A percentile compares a stretch with the other conserved stretches of the same genome.
phyloP scores from a whole-genome alignment of 2,329 filamentous ascomycete genomes.

The Hypomyces rosellus region DNA sequence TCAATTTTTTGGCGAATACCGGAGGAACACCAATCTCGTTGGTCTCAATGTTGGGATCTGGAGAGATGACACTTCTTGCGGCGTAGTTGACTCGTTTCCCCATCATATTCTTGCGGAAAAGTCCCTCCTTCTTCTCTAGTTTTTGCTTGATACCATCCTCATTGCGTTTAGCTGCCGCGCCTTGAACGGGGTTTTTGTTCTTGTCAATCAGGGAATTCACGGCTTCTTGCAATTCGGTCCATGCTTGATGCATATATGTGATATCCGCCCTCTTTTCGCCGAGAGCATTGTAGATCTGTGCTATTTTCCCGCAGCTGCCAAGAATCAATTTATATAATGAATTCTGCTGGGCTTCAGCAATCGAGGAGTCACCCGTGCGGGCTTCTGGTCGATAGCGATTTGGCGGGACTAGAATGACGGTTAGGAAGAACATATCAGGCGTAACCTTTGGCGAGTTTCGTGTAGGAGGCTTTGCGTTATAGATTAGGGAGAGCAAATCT shows the following conservation, averaged over 20 bases:
- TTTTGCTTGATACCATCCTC: slow-evolving; percentile 97
- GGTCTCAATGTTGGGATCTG: slow-evolving; percentile 96
- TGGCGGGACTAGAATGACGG: slow-evolving; percentile 79
- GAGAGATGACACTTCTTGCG: slow-evolving; percentile 94
- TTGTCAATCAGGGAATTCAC: slow-evolving; percentile 93
- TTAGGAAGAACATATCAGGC: slow-evolving; percentile 91
- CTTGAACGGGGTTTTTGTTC: slow-evolving; percentile 76
- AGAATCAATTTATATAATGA: slow-evolving; percentile 80
- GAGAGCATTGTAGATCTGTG: slow-evolving; percentile 56
- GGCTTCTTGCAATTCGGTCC: slow-evolving; percentile 76
- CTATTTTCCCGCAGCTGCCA: slow-evolving; percentile 65
- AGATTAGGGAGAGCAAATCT: slow-evolving; percentile 78
- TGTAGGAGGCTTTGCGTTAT: slow-evolving; percentile 62
- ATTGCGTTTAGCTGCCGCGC: slow-evolving; percentile 67
- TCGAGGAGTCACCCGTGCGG: slow-evolving; percentile 69
- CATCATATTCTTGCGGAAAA: slow-evolving; percentile 99
- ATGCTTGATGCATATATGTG: slow-evolving; percentile 71
- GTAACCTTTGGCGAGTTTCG: slow-evolving; percentile 54
- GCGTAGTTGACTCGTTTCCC: slow-evolving; percentile 99
- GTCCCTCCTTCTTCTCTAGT: slow-evolving; percentile 95
- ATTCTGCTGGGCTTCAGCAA: slow-evolving; percentile 87
- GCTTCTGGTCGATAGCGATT: slow-evolving; percentile 89
- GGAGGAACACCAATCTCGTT: slow-evolving; percentile 97
- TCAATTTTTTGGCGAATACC: slow-evolving; percentile 94
- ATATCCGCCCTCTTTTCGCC: slow-evolving; percentile 45